A percentile compares a stretch with the other conserved stretches of the same genome.
These are phyloP conservation scores for Boletus pseudo-olivaceus DNA, from an alignment of 768 basidiomycete genomes.

Conservation along the genomic window DNA sequence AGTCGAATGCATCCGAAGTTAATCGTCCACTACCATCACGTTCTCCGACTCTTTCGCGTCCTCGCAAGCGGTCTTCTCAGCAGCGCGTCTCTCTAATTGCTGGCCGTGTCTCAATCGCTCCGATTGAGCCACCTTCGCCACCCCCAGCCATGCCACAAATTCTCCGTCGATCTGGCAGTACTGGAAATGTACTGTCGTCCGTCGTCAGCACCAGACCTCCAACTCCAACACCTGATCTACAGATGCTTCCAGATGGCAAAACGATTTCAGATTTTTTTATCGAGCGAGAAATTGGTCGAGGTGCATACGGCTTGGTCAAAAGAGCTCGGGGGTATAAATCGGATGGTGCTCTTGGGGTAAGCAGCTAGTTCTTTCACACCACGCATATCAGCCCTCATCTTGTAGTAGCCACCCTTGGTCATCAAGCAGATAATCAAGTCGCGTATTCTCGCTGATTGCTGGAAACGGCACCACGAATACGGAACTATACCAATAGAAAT, in stretches of 20 bases:
- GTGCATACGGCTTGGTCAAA: constrained; percentile 95
- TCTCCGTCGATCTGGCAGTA: constrained; percentile 61
- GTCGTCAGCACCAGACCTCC: constrained; percentile 61
- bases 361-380: constrained; percentile 28
- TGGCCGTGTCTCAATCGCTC: constrained; percentile 74
- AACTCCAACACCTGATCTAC: constrained; percentile 42
- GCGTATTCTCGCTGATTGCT: constrained; percentile 97
- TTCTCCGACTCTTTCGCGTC: constrained; percentile 58
- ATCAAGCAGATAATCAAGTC: constrained; percentile 99
- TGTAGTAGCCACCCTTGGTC: constrained; percentile 72
- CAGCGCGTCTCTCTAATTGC: constrained; percentile 83
- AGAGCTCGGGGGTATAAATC: constrained; percentile 73
- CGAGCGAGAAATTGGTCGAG: constrained; percentile 85
- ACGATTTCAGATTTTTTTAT: constrained; percentile 86
- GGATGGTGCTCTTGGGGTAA: constrained; percentile 82
- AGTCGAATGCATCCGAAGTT: constrained; percentile 14
- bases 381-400: constrained; percentile 5
- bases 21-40: constrained; percentile 36
- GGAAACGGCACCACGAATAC: constrained; percentile 94
- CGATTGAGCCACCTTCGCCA: constrained; percentile 69
- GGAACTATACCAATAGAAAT: constrained; percentile 99
- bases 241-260: constrained; percentile 48
- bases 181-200: constrained; percentile 59
- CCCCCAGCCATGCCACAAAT: constrained; percentile 58
- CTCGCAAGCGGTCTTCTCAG: constrained; percentile 76